Percentiles rank a stretch among this genome's conserved stretches.
phyloP scores from a whole-genome alignment of 345 rosid genomes.

The Nasturtium officinale region DNA sequence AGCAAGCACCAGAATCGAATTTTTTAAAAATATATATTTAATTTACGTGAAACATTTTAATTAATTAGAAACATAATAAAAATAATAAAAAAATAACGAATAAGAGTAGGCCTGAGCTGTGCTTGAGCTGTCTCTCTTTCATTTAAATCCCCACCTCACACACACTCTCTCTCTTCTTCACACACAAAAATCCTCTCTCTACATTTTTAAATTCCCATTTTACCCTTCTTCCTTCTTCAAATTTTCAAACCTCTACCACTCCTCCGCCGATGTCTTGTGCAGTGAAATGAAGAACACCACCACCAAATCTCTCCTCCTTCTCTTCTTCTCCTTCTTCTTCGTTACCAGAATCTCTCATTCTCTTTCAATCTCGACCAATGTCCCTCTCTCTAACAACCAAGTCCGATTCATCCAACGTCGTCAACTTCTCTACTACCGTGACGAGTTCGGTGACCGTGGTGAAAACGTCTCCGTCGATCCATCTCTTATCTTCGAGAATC shows the following conservation, averaged over 20 bases:
- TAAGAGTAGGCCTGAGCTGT: conserved; percentile 70
- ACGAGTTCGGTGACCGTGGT: conserved; percentile 86
- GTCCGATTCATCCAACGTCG: conserved; percentile 68
- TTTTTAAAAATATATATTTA: background rate
- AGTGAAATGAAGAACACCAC: conserved; percentile 75
- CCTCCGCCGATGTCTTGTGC: conserved; percentile 59
- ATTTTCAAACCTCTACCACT: conserved; percentile 30
- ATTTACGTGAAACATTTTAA: background rate
- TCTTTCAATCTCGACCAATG: conserved; percentile 49
- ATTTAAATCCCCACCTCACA: conserved; percentile 32
- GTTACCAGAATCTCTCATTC: conserved; percentile 30
- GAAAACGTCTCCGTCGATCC: conserved; percentile 77
- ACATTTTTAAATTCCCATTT: background rate
- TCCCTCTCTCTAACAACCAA: conserved; percentile 59
- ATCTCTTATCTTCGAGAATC: conserved; percentile 63
- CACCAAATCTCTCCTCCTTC: conserved; percentile 40
- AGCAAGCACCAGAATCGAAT: conserved; percentile 8
- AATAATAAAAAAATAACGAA: background rate
- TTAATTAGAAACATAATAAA: background rate
- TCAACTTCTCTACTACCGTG: conserved; percentile 90
- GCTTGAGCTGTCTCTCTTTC: conserved; percentile 71
- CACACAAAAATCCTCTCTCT: conserved; percentile 12
- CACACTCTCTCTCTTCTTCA: conserved; percentile 18
- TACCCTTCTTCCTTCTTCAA: conserved; percentile 27
- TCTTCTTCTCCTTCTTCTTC: conserved; percentile 34